Evolutionary conservation across 2,329 filamentous ascomycete species (phyloP), one percentile per base, ranked within the genome.

Genomic region (Xylariaceae sp.): DNA sequence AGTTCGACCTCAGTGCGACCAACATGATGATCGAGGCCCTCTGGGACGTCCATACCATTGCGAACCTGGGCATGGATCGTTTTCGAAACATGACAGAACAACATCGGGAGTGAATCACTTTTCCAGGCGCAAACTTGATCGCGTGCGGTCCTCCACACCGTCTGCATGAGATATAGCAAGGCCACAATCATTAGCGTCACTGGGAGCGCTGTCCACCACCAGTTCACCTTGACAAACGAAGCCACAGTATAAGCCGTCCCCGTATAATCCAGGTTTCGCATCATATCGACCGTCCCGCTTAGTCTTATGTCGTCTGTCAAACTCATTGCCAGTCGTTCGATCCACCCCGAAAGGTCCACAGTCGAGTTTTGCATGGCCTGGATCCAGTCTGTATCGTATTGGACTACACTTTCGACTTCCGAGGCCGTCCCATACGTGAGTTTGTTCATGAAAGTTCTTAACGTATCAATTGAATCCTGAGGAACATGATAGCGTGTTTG

Each of bases 61-160:
- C 44, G 38, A 4, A 64, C 60, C 11, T 53, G 54, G 3, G 44
- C 52, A 15, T 62, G 55, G 24, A 66, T 64, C 19, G 52, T 52
- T 4, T 52, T 49, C 32, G 66, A 60, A 15, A 67, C 61, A 6
- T 57, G 56, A 35, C 60, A 64, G 38, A 67, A 67, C 8, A 67
- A 44, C 63, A 68, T 64, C 1, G 64, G 64, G 40, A 68, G 44
- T 11, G 62, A 64, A 34, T 63, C 60, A 16, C 58, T 53, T 40
- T 68, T 68, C 64, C 64, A 66, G 4, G 60, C 62, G 18, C 56
- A 61, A 4, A 68, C 59, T 3, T 54, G 57, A 41, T 65, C 61
- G 19, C 57, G 57, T 19, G 61, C 57, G 13, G 59, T 60, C n/a
- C 55, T 56, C 43, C 54, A 49, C n/a, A 66, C 59, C 16, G 64